Conservation (phyloP, 495 filamentous ascomycete genomes). For the Aspergillus bertholletiae region DNA sequence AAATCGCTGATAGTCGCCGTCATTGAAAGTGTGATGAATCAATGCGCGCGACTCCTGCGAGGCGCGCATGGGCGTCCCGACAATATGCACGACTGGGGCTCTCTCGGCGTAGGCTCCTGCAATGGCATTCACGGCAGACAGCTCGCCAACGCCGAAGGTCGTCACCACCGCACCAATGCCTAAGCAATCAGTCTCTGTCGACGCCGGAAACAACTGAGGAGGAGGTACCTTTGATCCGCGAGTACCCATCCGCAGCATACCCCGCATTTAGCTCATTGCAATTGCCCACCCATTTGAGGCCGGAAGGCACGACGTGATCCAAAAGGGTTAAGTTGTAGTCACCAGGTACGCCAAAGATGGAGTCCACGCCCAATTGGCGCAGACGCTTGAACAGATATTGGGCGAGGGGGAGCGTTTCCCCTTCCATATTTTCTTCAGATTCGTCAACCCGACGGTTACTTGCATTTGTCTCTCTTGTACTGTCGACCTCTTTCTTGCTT, state of each 20-base stretch:
- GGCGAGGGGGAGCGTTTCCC: too few relatives aligned
- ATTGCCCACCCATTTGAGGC: slow-evolving; percentile 73
- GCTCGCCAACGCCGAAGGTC: slow-evolving; percentile 77
- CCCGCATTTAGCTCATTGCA: slow-evolving; percentile 79
- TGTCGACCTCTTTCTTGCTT: too few relatives aligned
- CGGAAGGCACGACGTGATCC: slow-evolving; percentile 60
- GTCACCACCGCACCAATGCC: slow-evolving; percentile 70
- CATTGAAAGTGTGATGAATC: slow-evolving; percentile 44
- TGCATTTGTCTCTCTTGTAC: too few relatives aligned
- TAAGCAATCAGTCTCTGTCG: too few relatives aligned
- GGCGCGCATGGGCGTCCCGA: slow-evolving; percentile 48
- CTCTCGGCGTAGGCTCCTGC: slow-evolving; percentile 72
- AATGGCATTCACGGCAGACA: slow-evolving; percentile 70
- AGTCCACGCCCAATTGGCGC: slow-evolving; percentile 63
- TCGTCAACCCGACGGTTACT: too few relatives aligned
- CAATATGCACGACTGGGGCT: slow-evolving; percentile 78
- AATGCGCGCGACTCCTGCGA: slow-evolving; percentile 26
- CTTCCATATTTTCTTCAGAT: too few relatives aligned
- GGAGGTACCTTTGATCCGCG: slow-evolving; percentile 68
- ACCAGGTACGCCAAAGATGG: slow-evolving; percentile 67
- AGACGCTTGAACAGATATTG: slow-evolving; percentile 73
- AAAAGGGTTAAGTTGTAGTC: slow-evolving; percentile 72
- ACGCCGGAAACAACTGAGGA: too few relatives aligned
- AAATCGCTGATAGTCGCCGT: slow-evolving; percentile 40
- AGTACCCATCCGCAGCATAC: slow-evolving; percentile 83